These are phyloP conservation scores for Monosporozyma siamensis DNA, from an alignment of 805 yeast genomes.

Conservation along the genomic window DNA sequence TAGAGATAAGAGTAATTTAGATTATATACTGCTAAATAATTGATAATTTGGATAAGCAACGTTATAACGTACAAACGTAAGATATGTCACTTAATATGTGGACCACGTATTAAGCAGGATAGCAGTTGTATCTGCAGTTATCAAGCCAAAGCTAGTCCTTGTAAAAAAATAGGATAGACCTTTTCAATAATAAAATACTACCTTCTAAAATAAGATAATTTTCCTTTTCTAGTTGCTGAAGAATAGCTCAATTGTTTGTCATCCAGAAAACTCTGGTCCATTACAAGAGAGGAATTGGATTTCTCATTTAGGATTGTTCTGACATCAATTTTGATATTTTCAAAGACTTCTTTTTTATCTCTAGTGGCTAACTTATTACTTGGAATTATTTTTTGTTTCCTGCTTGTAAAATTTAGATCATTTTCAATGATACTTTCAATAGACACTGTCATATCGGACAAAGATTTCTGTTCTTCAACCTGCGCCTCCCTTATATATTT, in stretches of 20 bases:
- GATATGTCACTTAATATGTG: too few relatives aligned
- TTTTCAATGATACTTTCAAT: constrained; percentile 13
- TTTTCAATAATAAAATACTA: too few relatives aligned
- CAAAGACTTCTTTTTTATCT: constrained; percentile 16
- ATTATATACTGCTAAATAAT: too few relatives aligned
- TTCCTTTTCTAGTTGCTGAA: not conserved
- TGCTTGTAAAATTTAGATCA: not conserved
- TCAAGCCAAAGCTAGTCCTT: too few relatives aligned
- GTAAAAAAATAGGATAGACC: too few relatives aligned
- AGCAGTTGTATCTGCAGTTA: too few relatives aligned
- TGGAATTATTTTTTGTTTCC: constrained; percentile 9
- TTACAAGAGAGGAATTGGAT: not conserved
- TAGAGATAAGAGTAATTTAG: too few relatives aligned
- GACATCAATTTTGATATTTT: constrained; percentile 10
- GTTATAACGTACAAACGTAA: too few relatives aligned
- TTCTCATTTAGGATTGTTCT: constrained; percentile 8
- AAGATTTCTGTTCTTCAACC: constrained; percentile 2
- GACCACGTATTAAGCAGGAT: too few relatives aligned
- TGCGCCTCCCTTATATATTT: not conserved
- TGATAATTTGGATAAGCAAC: too few relatives aligned
- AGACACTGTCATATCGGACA: constrained; percentile 6
- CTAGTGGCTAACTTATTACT: constrained; percentile 13
- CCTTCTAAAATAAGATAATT: not conserved
- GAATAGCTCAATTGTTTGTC: too few relatives aligned
- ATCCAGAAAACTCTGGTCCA: not conserved